Base-by-base conservation (phyloP, 805 yeast species). In the Lipomyces orientalis region DNA sequence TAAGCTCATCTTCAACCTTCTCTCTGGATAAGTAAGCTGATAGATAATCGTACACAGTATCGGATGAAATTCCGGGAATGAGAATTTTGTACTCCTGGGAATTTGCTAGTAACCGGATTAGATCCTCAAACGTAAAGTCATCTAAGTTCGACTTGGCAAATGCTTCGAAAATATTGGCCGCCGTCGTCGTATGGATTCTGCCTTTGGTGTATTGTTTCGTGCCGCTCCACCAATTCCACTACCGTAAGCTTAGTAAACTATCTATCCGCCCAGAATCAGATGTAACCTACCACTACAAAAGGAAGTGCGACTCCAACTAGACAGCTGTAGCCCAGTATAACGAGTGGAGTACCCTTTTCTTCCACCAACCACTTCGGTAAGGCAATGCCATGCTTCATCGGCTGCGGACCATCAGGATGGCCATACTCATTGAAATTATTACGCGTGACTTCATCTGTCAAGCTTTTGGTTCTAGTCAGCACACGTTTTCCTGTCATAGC, bases 381-480 rank as follows among this genome's bases (percentile, higher is more conserved):
- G 0, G 98, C 99, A 78, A 95, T 93, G 69, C 99, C 99, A 77
- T 92, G 97, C 25, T 89, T 81, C 22, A 89, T 84, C 34, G 91
- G 91, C 79, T 91, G 97, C 54, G 97, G 97, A 55, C 99, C 99
- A 81, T 95, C 99, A 4, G 99, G 99, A 77, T 96, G 97, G 60
- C 99, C 99, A 75, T 89, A 95, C 73, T 86, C 88, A 74, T 89
- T 81, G 78, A 86, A 93, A 77, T 95, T 95, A 73, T 90, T 91
- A 74, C 87, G 90, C 2, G 91, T 87, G 10, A 83, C 84, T 73
- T 91, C 97, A 79, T 95, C 98, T 14, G 99, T 96, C 71, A 95
- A 85, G 1, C 70, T 67, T 67, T 43, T 43, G 10, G n/a, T 43
- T 6, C 19, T 19, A 14, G 49, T 43, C 49, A 43, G 49, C 14